These are phyloP conservation scores for Ogataea sp. DNA, from an alignment of 805 yeast genomes.

Conservation along the genomic window DNA sequence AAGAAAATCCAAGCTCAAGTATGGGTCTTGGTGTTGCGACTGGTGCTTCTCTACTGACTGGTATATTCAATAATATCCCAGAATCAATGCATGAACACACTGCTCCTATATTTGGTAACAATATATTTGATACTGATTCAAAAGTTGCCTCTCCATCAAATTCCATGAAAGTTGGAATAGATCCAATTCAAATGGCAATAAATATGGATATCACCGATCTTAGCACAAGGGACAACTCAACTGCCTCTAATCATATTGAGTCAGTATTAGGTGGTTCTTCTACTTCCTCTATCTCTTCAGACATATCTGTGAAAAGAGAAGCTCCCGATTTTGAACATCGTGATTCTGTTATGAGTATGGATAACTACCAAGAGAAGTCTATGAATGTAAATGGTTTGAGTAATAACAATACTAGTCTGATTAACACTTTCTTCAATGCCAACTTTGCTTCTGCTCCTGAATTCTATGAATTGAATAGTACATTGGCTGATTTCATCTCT, in stretches of 20 bases:
- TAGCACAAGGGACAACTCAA: not conserved
- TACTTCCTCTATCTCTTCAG: conserved; percentile 13
- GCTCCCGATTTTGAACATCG: conserved; percentile 17
- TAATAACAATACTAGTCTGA: not conserved
- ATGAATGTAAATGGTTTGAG: not conserved
- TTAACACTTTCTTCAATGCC: conserved; percentile 1
- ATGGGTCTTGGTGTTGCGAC: too few relatives aligned
- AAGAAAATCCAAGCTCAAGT: too few relatives aligned
- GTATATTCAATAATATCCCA: conserved; percentile 12
- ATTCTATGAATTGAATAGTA: conserved; percentile 24
- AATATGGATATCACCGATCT: not conserved
- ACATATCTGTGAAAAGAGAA: conserved; percentile 11
- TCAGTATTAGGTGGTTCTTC: not conserved
- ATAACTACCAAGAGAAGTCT: not conserved
- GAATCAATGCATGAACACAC: not conserved
- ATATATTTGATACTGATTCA: not conserved
- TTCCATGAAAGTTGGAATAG: not conserved
- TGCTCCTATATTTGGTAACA: not conserved
- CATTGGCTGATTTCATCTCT: conserved; percentile 31
- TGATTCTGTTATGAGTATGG: conserved; percentile 10
- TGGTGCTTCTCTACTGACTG: conserved; percentile 11
- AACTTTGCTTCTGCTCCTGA: not conserved
- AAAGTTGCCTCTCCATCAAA: not conserved
- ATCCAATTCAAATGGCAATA: not conserved
- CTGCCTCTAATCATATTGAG: too few relatives aligned